These are phyloP conservation scores for Apiospora saccharicola DNA, from an alignment of 2,329 filamentous ascomycete genomes.

Conservation along the genomic window DNA sequence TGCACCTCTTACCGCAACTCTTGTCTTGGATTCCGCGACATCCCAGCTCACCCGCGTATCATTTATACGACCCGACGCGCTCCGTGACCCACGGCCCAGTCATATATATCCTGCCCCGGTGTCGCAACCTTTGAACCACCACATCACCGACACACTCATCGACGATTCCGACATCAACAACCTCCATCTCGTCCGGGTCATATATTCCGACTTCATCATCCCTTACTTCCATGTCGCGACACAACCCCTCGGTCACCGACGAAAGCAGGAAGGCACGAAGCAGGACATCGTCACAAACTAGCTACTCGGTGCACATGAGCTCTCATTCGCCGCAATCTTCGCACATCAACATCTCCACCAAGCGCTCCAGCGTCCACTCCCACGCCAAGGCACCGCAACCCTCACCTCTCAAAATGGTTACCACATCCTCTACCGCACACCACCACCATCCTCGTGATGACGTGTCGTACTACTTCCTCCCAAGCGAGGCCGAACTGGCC, in stretches of 20 bases:
- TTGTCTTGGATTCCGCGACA: slow-evolving; percentile 16
- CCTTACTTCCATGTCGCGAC: slow-evolving; percentile 38
- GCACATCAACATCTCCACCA: slow-evolving; percentile 22
- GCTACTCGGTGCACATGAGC: slow-evolving; percentile 28
- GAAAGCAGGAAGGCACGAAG: slow-evolving; percentile 37
- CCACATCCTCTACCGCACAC: slow-evolving; percentile 36
- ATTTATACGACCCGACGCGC: slow-evolving; percentile 16
- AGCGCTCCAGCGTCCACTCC: slow-evolving; percentile 24
- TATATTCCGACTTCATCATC: not conserved
- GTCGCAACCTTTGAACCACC: not conserved
- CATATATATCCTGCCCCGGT: slow-evolving; percentile 22
- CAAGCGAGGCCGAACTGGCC: slow-evolving; percentile 35
- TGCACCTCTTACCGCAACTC: slow-evolving; percentile 20
- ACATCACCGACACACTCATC: not conserved
- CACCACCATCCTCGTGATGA: slow-evolving; percentile 34
- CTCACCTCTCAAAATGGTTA: slow-evolving; percentile 45
- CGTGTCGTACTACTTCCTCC: slow-evolving; percentile 40
- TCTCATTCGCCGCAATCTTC: slow-evolving; percentile 26
- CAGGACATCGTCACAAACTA: slow-evolving; percentile 37
- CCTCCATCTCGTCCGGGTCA: not conserved
- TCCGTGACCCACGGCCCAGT: not conserved
- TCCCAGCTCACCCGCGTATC: slow-evolving; percentile 2
- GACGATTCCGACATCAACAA: not conserved
- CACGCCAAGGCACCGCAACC: slow-evolving; percentile 37
- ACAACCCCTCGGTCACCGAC: slow-evolving; percentile 39